Base-by-base conservation (phyloP, 768 basidiomycete genomes). In the Chalciporus pseudorubinellus region DNA sequence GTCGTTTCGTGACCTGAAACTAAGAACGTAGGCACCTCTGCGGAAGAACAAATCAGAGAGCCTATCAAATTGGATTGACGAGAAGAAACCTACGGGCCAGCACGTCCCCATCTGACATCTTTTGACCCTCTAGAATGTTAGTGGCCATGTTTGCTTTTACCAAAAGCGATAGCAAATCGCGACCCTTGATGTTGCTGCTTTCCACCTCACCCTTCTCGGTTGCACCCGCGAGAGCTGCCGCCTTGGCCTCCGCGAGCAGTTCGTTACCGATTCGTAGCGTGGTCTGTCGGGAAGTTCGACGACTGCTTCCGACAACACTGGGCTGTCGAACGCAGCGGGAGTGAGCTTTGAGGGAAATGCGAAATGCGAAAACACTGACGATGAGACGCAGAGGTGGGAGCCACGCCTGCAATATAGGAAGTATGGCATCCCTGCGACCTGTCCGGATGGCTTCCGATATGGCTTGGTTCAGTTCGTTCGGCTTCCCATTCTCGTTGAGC, bases 111-210 rank as follows among this genome's bases (percentile, higher is more conserved):
- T 89, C 86, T 0, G 76, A 75, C 68, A 89, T 68, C 33, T 70
- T 70, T 60, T 85, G 83, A 40, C 58, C 70, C 6, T 77, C 77
- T 0, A 79, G 77, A 4, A 84, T 57, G 59, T 88, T 82, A 1
- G 75, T 77, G 0, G 81, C 77, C 70, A 83, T 77, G 61, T 88
- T 89, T 4, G 85, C 85, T 50, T 74, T 74, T 29, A 87, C 70
- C 3, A 87, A 71, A 21, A 85, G 58, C 0, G 79, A 81, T 4
- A 88, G 69, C 3, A 89, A 61, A 67, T 87, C 85, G 16, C 80
- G 75, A 18, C 72, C 72, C 1, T 56, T 58, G 10, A 71, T 44
- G 11, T 45, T 59, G n/a, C 65, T 62, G 51, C 71, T 66, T 68
- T 72, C 63, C 10, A 72, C 69, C 38, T 61, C 66, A 8, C 63